Evolutionary conservation across 163 green algal species (phyloP), one percentile per base, ranked within the genome.

Genomic region (Chloromonas sp.): DNA sequence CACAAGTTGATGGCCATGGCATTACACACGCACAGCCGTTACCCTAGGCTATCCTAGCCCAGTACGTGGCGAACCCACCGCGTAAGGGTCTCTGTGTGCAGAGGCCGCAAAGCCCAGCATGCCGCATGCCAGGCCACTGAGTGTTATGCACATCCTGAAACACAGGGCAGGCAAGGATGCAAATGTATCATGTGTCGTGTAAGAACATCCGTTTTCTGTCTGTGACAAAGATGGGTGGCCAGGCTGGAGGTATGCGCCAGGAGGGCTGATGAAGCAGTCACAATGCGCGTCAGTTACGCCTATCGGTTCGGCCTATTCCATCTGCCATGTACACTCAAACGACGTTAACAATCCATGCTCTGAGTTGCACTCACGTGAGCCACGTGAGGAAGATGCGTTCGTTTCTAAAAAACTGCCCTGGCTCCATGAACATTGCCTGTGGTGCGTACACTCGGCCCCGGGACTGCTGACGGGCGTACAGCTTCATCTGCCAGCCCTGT

Each of bases 21-120:
- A 36, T 36, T 36, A 36, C 36, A 36, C 36, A 36, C 36, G 36
- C 36, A 36, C 36, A 36, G 36, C 36, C 36, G 36, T 36, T 36
- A 36, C 36, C 36, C 36, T 36, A 36, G 36, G 36, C 36, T 36
- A 36, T 36, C 77, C 77, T n/a, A 60, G 1, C 15, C 77, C 77
- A 61, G 14, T 57, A 1, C n/a, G 36, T 3, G 57, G 77, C 14
- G n/a, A 60, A 3, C n/a, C 1, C 77, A 79, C 74, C 14, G 36
- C 82, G 60, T 36, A 58, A 5, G 82, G 82, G 83, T 88, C 82
- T 36, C 66, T 83, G 74, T 36, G 14, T 11, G 87, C 84, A 5
- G 14, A 84, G 83, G 87, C 79, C 59, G 87, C 80, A 84, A 90
- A 90, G 70, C 87, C 87, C 58, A 90, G 82, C 87, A 90, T 87